A percentile compares a stretch with the other conserved stretches of the same genome.
These are phyloP conservation scores for Exophiala xenobiotica DNA, from an alignment of 2,329 filamentous ascomycete species.

Conservation along the genomic window DNA sequence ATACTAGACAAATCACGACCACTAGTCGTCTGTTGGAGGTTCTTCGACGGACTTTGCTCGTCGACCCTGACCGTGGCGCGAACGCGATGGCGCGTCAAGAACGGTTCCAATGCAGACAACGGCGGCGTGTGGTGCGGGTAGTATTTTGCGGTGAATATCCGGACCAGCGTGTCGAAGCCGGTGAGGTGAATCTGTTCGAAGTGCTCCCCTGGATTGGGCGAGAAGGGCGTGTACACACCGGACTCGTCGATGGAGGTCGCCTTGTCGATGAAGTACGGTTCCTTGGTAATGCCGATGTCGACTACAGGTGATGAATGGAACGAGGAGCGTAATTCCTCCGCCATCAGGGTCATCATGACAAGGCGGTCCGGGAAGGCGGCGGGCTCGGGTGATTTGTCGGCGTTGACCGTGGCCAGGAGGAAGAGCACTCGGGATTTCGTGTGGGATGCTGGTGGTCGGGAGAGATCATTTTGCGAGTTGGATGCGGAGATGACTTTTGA, in stretches of 20 bases:
- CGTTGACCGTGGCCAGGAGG: slow-evolving; percentile 64
- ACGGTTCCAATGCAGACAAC: slow-evolving; percentile 41
- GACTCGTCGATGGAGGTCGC: slow-evolving; percentile 43
- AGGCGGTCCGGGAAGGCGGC: slow-evolving; percentile 50
- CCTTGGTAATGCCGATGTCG: slow-evolving; percentile 50
- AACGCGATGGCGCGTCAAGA: slow-evolving; percentile 45
- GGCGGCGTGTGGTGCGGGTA: slow-evolving; percentile 45
- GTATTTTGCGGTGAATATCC: slow-evolving; percentile 51
- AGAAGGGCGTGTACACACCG: slow-evolving; percentile 35
- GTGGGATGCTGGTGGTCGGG: slow-evolving; percentile 30
- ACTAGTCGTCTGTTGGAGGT: slow-evolving; percentile 34
- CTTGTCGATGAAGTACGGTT: slow-evolving; percentile 51
- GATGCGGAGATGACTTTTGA: slow-evolving; percentile 22
- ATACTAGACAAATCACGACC: slow-evolving; percentile 10
- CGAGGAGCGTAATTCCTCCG: slow-evolving; percentile 39
- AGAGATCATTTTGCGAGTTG: neutral
- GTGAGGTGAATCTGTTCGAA: slow-evolving; percentile 48
- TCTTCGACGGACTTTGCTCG: slow-evolving; percentile 12
- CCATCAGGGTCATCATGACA: slow-evolving; percentile 50
- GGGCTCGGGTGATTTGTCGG: slow-evolving; percentile 58
- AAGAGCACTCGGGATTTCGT: slow-evolving; percentile 52
- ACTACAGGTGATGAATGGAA: slow-evolving; percentile 33
- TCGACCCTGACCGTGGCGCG: slow-evolving; percentile 43
- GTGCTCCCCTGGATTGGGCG: neutral
- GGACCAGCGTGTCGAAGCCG: slow-evolving; percentile 50